phyloP scores from a whole-genome alignment of 75 land plant genomes.

The Azolla pinnata region DNA sequence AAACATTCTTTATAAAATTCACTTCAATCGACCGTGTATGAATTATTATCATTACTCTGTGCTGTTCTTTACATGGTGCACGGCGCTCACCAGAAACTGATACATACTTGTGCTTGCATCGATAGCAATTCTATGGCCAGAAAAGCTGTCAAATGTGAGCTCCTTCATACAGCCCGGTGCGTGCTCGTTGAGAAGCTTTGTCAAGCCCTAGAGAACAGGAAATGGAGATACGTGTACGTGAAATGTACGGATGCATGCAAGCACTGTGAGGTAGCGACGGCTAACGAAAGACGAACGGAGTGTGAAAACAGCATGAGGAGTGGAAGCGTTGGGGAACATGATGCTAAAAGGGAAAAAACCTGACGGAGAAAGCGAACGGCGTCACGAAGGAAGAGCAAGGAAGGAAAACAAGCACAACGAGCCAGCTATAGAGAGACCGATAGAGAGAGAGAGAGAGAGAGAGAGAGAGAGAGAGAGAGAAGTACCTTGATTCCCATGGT shows the following conservation, averaged over 20 bases:
- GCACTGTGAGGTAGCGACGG: not conserved
- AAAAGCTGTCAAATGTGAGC: conserved; percentile 19
- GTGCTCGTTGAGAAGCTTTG: conserved; percentile 18
- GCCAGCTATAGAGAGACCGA: not conserved
- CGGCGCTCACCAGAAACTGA: conserved; percentile 18
- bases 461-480: conserved; percentile 2
- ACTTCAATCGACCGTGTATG: too few species aligned
- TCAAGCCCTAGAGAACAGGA: conserved; percentile 14
- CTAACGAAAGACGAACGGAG: too few species aligned
- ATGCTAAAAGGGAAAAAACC: too few species aligned
- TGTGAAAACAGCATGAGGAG: not conserved
- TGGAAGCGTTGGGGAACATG: too few species aligned
- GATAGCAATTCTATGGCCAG: conserved; percentile 17
- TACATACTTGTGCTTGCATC: conserved; percentile 22
- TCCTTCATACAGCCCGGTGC: conserved; percentile 17
- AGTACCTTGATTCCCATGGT: conserved; percentile 2
- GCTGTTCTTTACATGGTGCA: too few species aligned
- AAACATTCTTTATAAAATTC: too few species aligned
- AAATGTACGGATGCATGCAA: too few species aligned
- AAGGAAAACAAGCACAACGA: too few species aligned
- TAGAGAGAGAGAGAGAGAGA: conserved; percentile 7
- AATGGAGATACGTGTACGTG: not conserved
- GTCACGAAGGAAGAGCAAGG: too few species aligned
- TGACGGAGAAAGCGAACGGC: too few species aligned
- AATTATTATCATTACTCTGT: too few species aligned